Percentiles rank a stretch among this genome's conserved stretches.
These are phyloP conservation scores for Neohortaea acidophila DNA, from an alignment of 495 filamentous ascomycete species.

Conservation along the genomic window DNA sequence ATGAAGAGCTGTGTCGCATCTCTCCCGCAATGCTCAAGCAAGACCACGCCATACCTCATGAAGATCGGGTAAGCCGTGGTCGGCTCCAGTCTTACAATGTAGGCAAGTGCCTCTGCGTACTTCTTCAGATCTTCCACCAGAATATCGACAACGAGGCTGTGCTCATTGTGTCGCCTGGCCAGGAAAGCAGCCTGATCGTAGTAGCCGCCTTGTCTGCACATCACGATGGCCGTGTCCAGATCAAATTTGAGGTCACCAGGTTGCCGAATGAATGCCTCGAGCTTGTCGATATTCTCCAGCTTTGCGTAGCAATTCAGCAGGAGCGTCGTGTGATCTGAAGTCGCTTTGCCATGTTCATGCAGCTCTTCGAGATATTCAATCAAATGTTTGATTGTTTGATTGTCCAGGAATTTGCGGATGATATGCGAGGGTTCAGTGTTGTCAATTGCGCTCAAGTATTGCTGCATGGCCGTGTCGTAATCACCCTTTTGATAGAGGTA, in stretches of 20 bases:
- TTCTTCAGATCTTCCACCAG: constrained; percentile 86
- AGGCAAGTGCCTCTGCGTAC: constrained; percentile 74
- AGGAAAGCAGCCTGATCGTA: constrained; percentile 92
- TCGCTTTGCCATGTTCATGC: constrained; percentile 85
- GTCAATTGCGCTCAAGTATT: constrained; percentile 90
- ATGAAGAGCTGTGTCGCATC: constrained; percentile 76
- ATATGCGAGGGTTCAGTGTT: constrained; percentile 90
- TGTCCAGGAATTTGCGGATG: constrained; percentile 90
- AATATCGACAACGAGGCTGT: constrained; percentile 87
- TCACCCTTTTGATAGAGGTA: constrained; percentile 89
- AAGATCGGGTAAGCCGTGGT: constrained; percentile 66
- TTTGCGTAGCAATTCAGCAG: constrained; percentile 96
- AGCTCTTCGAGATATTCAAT: constrained; percentile 96
- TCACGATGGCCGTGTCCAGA: constrained; percentile 87
- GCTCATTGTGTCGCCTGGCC: constrained; percentile 84
- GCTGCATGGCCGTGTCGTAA: constrained; percentile 95
- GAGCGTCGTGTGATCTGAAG: constrained; percentile 89
- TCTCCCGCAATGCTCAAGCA: constrained; percentile 68
- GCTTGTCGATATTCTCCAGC: constrained; percentile 83
- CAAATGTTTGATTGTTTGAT: constrained; percentile 88
- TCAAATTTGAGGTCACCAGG: constrained; percentile 93
- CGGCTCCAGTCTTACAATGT: constrained; percentile 79
- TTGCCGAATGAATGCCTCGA: constrained; percentile 92
- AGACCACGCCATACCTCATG: constrained; percentile 87
- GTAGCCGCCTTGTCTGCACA: constrained; percentile 98